Evolutionary conservation across 2,329 filamentous ascomycete genomes (phyloP), one percentile per base, ranked within the genome.

Genomic region (Venturia oleaginea): DNA sequence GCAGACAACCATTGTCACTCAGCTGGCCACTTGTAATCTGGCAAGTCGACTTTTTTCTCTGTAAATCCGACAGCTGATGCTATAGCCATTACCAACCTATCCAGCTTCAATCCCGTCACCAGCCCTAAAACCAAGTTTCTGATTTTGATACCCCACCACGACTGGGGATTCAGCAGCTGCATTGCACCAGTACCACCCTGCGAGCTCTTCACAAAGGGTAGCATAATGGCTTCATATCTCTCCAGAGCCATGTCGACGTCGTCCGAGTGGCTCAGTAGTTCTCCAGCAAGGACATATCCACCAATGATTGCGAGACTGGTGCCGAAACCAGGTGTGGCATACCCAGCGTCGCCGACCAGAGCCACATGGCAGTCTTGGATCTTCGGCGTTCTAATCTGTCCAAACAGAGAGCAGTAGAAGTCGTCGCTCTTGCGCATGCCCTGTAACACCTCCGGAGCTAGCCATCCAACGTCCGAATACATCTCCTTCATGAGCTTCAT

Each of bases 311-410:
- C 63, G 11, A 65, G 43, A 42, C 32, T 62, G 32, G 63, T 65
- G 15, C 63, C 63, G 70, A 67, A 71, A 27, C 65, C 13, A 0
- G 72, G 71, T 19, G 72, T 72, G 0, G 77, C 76, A 64, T 74
- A 75, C 1, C 70, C 76, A 1, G 76, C 74, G 66, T 79, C 76
- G 24, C 65, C 65, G 34, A 66, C n/a, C 13, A 64, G 27, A 10
- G 48, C 54, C 19, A 46, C 42, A 17, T 62, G 65, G 24, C 51
- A 48, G 7, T 34, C n/a, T 27, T 43, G 43, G 10, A 63, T 43
- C n/a, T 63, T 64, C 17, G 63, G 63, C 19, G 55, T 19, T 30
- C 48, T 61, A n/a, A 66, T 42, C 43, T 65, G 62, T 13, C 32
- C 62, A n/a, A 63, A 54, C 4, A 40, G 17, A 27, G 43, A 32